Evolutionary conservation across 2,329 filamentous ascomycete genomes (phyloP).

Genomic region (Huntiella savannae): DNA sequence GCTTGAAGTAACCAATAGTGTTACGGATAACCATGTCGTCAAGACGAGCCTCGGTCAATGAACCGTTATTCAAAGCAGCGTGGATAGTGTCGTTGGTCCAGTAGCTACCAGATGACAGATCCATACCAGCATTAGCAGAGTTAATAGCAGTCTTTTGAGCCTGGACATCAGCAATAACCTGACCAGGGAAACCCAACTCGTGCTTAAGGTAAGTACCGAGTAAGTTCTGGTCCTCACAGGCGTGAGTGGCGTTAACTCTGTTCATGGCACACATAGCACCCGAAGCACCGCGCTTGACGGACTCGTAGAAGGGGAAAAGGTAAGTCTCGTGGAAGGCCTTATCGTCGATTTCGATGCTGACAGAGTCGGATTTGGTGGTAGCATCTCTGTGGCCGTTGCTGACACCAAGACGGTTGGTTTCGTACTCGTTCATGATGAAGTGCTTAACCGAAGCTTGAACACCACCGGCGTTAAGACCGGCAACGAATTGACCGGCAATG

Average conservation of each 20-base stretch:
- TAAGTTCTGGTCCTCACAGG: slow-evolving; percentile 48
- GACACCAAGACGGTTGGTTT: slow-evolving; percentile 39
- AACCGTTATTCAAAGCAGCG: slow-evolving; percentile 28
- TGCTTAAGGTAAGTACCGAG: slow-evolving; percentile 48
- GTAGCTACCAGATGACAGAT: slow-evolving; percentile 49
- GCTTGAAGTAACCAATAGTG: slow-evolving; percentile 31
- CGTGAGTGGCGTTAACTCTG: slow-evolving; percentile 51
- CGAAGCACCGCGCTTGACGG: slow-evolving; percentile 39
- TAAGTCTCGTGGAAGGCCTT: slow-evolving; percentile 44
- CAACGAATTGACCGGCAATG: slow-evolving; percentile 20
- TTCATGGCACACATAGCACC: slow-evolving; percentile 47
- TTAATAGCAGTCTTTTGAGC: slow-evolving; percentile 46
- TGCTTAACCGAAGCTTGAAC: slow-evolving; percentile 35
- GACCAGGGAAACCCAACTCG: slow-evolving; percentile 42
- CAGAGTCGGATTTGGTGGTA: slow-evolving; percentile 40
- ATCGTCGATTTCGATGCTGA: slow-evolving; percentile 41
- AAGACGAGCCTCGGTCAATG: slow-evolving; percentile 21
- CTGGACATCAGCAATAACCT: slow-evolving; percentile 47
- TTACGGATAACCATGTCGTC: slow-evolving; percentile 34
- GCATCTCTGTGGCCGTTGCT: slow-evolving; percentile 25
- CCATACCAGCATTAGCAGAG: slow-evolving; percentile 44
- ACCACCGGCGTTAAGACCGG: slow-evolving; percentile 19
- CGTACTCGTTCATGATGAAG: slow-evolving; percentile 59
- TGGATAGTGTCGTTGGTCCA: slow-evolving; percentile 30
- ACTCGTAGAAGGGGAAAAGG: slow-evolving; percentile 52